Evolutionary conservation across 768 basidiomycete genomes (phyloP).

Genomic region (Agaricus bisporus): DNA sequence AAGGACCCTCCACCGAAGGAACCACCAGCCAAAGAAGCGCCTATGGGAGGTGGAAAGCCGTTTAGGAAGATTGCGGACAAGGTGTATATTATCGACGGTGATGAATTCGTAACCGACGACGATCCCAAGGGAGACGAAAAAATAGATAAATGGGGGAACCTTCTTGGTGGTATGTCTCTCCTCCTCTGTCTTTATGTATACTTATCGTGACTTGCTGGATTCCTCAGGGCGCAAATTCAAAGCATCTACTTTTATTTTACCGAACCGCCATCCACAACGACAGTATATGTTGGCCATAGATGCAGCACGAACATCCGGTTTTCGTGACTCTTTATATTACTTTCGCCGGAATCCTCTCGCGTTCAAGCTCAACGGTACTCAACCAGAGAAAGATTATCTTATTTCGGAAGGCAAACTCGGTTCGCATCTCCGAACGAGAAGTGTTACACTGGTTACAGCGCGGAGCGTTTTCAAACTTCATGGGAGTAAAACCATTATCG

Average conservation of each 20-base stretch:
- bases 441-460: constrained; percentile 90
- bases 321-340: constrained; percentile 96
- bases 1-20: constrained; percentile 12
- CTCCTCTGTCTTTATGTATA: constrained; percentile 4
- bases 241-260: constrained; percentile 81
- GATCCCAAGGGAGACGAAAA: constrained; percentile 89
- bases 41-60: constrained; percentile 54
- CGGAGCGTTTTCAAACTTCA: constrained; percentile 92
- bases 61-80: constrained; percentile 71
- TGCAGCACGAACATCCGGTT: constrained; percentile 92
- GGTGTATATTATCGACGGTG: constrained; percentile 75
- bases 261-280: constrained; percentile 76
- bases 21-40: constrained; percentile 34
- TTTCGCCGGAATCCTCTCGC: constrained; percentile 89
- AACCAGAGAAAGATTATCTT: constrained; percentile 88
- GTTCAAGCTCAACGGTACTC: constrained; percentile 85
- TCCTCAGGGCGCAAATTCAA: constrained; percentile 78
- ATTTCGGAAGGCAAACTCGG: constrained; percentile 86
- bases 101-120: constrained; percentile 81
- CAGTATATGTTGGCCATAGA: constrained; percentile 97
- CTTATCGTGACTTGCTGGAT: constrained; percentile 1
- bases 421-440: constrained; percentile 82
- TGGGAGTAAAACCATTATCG: constrained; percentile 84
- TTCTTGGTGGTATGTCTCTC: constrained; percentile 68
- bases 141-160: constrained; percentile 77